Base-by-base conservation (phyloP, 140 eudicot genomes). In the Senecio squalidus region DNA sequence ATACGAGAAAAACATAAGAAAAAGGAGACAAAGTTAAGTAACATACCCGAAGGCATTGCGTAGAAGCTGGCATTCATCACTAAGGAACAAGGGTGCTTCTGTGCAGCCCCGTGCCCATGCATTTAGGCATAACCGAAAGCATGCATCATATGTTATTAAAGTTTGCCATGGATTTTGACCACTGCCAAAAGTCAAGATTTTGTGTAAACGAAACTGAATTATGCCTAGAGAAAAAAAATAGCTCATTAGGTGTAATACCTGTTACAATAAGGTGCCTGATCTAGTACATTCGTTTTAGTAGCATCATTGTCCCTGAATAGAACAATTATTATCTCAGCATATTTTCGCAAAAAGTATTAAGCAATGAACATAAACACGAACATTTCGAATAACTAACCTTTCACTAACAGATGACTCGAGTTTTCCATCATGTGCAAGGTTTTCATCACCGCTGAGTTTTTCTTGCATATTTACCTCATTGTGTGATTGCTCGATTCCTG, bases 161-260 rank as follows among this genome's bases (percentile, higher is more conserved):
- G 80, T 77, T 79, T 89, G 97, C 94, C 94, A 90, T 52, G 85
- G 94, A 76, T 86, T 90, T 68, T 83, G 94, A 69, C 82, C 81
- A 70, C 95, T 90, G 94, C 65, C 16, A 72, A 22, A 28, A 60
- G 31, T 24, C 31, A 40, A 59, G 61, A 23, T 18, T 16, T 7
- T 4, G 43, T 66, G n/a, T 38, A 65, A 54, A 34, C 53, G 27
- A 60, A 26, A 28, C 15, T 11, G 11, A 56, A 40, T 27, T 41
- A 61, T 22, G 48, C 17, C 36, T 45, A 4, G 20, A 57, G 55
- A 6, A 50, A 44, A 20, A 23, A 47, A 20, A 43, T 23, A 15
- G 22, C 21, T 21, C 2, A 11, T 31, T 48, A n/a, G 18, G 47
- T 29, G 33, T 39, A 46, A 21, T 60, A 88, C 97, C 92, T 85